Evolutionary conservation across 1,284 basidiomycete genomes (phyloP), one percentile per base, ranked within the genome.

Genomic region (Microbotryum lychnidis-dioicae): DNA sequence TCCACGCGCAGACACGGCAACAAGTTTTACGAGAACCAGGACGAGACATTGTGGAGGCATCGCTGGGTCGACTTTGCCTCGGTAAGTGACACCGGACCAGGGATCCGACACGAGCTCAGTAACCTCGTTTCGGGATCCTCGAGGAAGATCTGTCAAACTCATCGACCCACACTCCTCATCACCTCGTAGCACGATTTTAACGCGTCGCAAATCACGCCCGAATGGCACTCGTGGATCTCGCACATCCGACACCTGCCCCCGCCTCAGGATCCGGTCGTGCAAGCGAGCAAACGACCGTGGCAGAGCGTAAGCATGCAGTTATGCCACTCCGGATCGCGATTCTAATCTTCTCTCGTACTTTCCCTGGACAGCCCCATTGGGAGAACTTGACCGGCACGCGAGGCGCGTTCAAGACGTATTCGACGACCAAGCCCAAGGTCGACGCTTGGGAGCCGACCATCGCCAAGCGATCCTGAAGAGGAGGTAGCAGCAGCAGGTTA

Each of bases 151-250:
- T 20, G 25, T 16, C n/a, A 45, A 20, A 14, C 31, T 25, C 23
- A 27, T 45, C 45, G 29, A 21, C 10, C 20, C 2, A 10, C 7
- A 25, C 1, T 46, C 42, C 42, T 42, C 18, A 2, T n/a, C 9
- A 3, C 25, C 31, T 10, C 27, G 16, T 71, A 89, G 84, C 87
- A 93, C 74, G 84, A 92, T 70, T 86, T 82, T 76, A 88, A 94
- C 73, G 89, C 88, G 12, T 83, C 89, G 0, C 92, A 97, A 79
- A 84, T 93, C 45, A 87, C 91, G 37, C 82, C 91, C 2, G 91
- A 92, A 76, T 96, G 93, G 93, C 91, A 93, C 76, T 84, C 91
- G 9, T 97, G 92, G 92, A 76, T 96, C 33, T 80, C 81, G n/a
- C 90, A 94, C 74, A 94, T 93, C 72, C 87, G 92, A 54, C 82